A percentile compares a stretch with the other conserved stretches of the same genome.
Conservation (phyloP, 768 basidiomycete genomes). For the Amanita inopinata region DNA sequence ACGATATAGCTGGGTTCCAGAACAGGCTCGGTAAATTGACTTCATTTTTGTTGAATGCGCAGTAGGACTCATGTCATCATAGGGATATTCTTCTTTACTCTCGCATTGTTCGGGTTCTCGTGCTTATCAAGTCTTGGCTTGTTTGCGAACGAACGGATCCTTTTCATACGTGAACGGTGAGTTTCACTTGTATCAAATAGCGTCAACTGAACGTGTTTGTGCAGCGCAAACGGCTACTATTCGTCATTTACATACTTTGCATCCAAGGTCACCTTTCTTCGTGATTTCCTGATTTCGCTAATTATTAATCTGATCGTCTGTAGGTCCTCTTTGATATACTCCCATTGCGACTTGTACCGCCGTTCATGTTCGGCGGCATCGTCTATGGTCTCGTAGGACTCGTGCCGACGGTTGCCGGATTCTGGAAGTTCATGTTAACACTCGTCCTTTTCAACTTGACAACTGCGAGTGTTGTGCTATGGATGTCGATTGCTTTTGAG, state of each 20-base stretch:
- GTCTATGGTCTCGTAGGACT: constrained; percentile 93
- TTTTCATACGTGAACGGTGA: constrained; percentile 98
- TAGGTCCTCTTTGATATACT: constrained; percentile 94
- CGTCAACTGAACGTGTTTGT: neutral
- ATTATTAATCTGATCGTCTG: neutral
- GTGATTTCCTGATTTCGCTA: neutral
- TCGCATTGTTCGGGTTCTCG: constrained; percentile 96
- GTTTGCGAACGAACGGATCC: constrained; percentile 89
- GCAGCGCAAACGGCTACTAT: constrained; percentile 94
- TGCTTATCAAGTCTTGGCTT: constrained; percentile 88
- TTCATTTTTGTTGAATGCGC: neutral
- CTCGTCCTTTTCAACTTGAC: constrained; percentile 96
- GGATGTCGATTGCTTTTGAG: constrained; percentile 83
- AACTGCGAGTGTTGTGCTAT: constrained; percentile 84
- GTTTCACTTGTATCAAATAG: constrained; percentile 11
- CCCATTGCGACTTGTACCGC: constrained; percentile 89
- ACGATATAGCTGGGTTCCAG: constrained; percentile 97
- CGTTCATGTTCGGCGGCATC: constrained; percentile 91
- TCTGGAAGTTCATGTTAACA: constrained; percentile 98
- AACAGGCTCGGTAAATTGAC: constrained; percentile 60
- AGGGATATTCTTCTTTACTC: constrained; percentile 95
- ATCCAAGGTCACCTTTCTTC: constrained; percentile 57
- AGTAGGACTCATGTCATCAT: constrained; percentile 1
- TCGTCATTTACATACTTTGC: constrained; percentile 94
- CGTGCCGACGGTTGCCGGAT: constrained; percentile 78